Percentiles rank a stretch among this genome's conserved stretches.
phyloP scores from a whole-genome alignment of 2,329 filamentous ascomycete species.

The Beauveria caledonica region DNA sequence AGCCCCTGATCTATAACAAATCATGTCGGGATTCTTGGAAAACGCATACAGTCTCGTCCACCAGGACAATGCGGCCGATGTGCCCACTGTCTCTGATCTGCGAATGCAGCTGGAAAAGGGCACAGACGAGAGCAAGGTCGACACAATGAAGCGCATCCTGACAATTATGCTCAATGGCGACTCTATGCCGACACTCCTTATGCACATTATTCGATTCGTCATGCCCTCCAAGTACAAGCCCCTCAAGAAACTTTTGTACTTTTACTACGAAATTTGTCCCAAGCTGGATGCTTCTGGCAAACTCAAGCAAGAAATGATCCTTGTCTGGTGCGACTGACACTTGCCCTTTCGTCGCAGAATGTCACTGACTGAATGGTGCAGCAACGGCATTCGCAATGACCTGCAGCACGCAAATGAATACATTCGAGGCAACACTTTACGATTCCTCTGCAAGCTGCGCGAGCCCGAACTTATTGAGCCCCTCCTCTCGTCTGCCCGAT shows the following conservation, averaged over 20 bases:
- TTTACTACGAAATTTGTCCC: constrained; percentile 98
- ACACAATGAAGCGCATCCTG: constrained; percentile 93
- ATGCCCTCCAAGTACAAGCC: constrained; percentile 98
- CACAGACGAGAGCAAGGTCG: constrained; percentile 83
- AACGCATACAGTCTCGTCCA: constrained; percentile 95
- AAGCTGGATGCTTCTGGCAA: constrained; percentile 90
- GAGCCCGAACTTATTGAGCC: constrained; percentile 96
- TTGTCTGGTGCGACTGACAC: constrained; percentile 68
- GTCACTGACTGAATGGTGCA: constrained; percentile 28
- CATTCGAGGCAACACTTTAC: constrained; percentile 93
- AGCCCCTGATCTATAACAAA: constrained; percentile 12
- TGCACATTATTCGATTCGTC: constrained; percentile 99
- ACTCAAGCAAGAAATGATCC: constrained; percentile 98
- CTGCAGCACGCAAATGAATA: constrained; percentile 97
- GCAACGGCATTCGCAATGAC: constrained; percentile 96
- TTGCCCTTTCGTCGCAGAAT: background rate
- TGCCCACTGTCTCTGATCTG: constrained; percentile 83
- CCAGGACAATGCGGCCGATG: constrained; percentile 92
- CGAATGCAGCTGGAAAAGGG: constrained; percentile 91
- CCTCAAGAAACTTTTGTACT: constrained; percentile 96
- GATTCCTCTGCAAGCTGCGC: constrained; percentile 92
- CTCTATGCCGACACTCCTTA: constrained; percentile 86
- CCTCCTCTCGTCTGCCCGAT: constrained; percentile 81
- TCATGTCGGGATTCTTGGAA: constrained; percentile 92
- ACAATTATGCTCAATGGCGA: constrained; percentile 98